These are phyloP conservation scores for Panaeolus cyanescens DNA, from an alignment of 768 basidiomycete genomes.

Conservation along the genomic window DNA sequence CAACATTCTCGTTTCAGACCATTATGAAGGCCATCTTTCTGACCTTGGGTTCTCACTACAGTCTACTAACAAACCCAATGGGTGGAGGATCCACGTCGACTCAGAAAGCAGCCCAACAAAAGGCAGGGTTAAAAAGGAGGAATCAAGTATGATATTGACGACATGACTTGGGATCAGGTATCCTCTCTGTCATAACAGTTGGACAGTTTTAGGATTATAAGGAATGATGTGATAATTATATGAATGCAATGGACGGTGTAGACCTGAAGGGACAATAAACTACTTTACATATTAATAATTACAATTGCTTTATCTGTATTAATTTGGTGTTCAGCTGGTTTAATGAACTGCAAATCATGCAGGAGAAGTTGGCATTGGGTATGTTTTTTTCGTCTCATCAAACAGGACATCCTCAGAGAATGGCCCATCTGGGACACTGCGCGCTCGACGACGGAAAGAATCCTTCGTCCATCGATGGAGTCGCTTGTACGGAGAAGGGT, in stretches of 20 bases:
- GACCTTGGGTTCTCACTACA: not conserved
- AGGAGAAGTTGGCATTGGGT: not conserved
- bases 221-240: not conserved
- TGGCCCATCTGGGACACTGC: not conserved
- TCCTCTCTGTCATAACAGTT: not conserved
- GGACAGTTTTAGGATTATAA: not conserved
- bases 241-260: not conserved
- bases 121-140: not conserved
- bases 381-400: not conserved
- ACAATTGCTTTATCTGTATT: not conserved
- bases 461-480: not conserved
- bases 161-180: not conserved
- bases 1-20: slow-evolving; percentile 24
- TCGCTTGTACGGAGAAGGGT: not conserved
- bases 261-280: not conserved
- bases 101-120: not conserved
- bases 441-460: not conserved
- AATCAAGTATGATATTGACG: slow-evolving; percentile 7
- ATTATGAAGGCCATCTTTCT: slow-evolving; percentile 24
- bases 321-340: not conserved
- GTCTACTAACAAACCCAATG: slow-evolving; percentile 5
- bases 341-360: not conserved
- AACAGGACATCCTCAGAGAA: not conserved
- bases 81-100: not conserved
- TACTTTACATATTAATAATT: slow-evolving; percentile 2